Base-by-base conservation (phyloP, 352 stramenopile genomes). In the Phytophthora citricola region DNA sequence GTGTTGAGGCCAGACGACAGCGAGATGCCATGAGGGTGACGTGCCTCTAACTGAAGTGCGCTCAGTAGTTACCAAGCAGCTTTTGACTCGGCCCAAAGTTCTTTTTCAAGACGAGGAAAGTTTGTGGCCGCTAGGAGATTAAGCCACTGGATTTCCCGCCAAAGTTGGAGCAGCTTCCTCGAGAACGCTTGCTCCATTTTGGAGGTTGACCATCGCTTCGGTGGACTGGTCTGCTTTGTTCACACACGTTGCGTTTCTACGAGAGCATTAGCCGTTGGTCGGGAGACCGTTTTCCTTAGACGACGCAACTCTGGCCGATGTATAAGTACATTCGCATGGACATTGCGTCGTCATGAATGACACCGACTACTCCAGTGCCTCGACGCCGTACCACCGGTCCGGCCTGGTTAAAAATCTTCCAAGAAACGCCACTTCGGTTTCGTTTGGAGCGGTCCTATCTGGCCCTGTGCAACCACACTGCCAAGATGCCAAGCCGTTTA, bases 381-480 rank as follows among this genome's bases (percentile, higher is more conserved):
- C 38, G n/a, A 43, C 2, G 8, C 38, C 38, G 38, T 43, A 22
- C 14, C 9, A 27, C 24, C 38, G 36, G 40, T 40, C 51, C 6
- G 4, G 24, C 17, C 2, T 24, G 14, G 32, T 62, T 62, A 67
- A 48, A 62, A 57, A 53, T 62, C 44, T 68, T 63, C 44, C 14
- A 39, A 63, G 20, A 58, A 63, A 62, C 40, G 47, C n/a, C 32
- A 32, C 14, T 34, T 6, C 52, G 27, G 60, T 68, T 68, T 63
- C 55, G 36, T 10, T 43, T 36, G 0, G 15, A 62, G 41, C 38
- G 61, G 45, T 32, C 45, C 39, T 63, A 52, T 69, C 52, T 34
- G 61, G 49, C 56, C 40, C 22, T 20, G 20, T 45, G 36, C 40
- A 59, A 56, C 40, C 55, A 70, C 47, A 38, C 53, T 32, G 15